Evolutionary conservation across 805 yeast genomes (phyloP).

Genomic region (Zygoascus ofunaensis): DNA sequence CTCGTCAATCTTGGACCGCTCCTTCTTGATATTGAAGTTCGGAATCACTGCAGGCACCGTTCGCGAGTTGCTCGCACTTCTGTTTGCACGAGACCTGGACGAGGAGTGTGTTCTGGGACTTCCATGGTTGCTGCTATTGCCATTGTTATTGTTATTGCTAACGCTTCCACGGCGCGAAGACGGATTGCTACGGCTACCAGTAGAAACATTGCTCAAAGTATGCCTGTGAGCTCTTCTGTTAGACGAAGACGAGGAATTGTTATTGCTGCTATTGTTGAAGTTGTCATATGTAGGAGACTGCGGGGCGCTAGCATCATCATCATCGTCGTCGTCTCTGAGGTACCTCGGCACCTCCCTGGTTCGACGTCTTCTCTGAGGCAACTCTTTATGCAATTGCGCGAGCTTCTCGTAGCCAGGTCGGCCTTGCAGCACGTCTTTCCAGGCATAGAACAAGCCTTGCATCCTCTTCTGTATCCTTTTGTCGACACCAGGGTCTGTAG

Average conservation of each 20-base stretch:
- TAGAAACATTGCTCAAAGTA: neutral
- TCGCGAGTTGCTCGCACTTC: neutral
- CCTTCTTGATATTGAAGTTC: conserved; percentile 33
- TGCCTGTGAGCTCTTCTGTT: neutral
- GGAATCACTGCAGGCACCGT: neutral
- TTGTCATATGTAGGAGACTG: neutral
- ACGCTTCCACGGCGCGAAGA: neutral
- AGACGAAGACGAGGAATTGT: too few species aligned
- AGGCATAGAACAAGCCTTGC: conserved; percentile 46
- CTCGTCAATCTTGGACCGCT: conserved; percentile 59
- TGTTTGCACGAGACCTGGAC: neutral
- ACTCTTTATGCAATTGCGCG: conserved; percentile 36
- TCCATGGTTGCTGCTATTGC: neutral
- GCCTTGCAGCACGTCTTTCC: conserved; percentile 54
- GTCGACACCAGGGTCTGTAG: conserved; percentile 35
- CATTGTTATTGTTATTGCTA: too few species aligned
- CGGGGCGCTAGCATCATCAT: conserved; percentile 10
- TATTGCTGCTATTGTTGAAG: too few species aligned
- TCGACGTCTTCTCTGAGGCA: conserved; percentile 32
- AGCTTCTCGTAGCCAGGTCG: conserved; percentile 42
- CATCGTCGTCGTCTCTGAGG: conserved; percentile 16
- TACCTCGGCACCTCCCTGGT: conserved; percentile 22
- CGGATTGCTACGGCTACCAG: neutral
- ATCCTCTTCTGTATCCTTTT: conserved; percentile 40
- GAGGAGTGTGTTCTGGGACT: neutral